These are phyloP conservation scores for Conoideocrella luteorostrata DNA, from an alignment of 2,329 filamentous ascomycete species.

Conservation along the genomic window DNA sequence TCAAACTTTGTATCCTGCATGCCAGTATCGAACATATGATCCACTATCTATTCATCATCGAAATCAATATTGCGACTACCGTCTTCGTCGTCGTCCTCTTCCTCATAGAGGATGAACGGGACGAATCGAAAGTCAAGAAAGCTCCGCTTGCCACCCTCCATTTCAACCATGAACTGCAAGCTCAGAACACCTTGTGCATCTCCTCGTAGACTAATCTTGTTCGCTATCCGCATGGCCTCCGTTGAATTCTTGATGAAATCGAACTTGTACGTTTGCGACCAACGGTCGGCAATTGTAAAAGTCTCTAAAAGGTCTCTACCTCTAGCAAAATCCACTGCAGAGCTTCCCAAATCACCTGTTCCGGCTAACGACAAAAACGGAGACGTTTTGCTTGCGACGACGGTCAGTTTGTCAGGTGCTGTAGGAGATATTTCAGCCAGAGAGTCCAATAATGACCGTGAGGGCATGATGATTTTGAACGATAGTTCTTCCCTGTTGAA, in stretches of 20 bases:
- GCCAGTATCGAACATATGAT: background rate
- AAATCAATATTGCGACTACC: background rate
- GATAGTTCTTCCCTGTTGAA: slow-evolving; percentile 73
- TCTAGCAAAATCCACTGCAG: slow-evolving; percentile 60
- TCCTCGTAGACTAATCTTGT: slow-evolving; percentile 84
- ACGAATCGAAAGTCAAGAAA: slow-evolving; percentile 83
- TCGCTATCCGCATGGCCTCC: slow-evolving; percentile 88
- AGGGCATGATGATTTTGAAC: slow-evolving; percentile 93
- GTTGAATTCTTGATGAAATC: slow-evolving; percentile 76
- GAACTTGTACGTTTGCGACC: slow-evolving; percentile 77
- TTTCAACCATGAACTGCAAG: slow-evolving; percentile 92
- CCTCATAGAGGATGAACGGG: slow-evolving; percentile 59
- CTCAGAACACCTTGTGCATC: slow-evolving; percentile 88
- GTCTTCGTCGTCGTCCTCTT: slow-evolving; percentile 21
- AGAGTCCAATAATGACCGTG: slow-evolving; percentile 64
- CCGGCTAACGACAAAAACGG: slow-evolving; percentile 72
- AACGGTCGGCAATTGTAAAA: slow-evolving; percentile 55
- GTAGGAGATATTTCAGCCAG: slow-evolving; percentile 64
- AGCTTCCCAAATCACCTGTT: slow-evolving; percentile 49
- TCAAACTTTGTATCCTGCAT: background rate
- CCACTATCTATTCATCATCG: slow-evolving; percentile 7
- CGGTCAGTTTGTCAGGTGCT: slow-evolving; percentile 64
- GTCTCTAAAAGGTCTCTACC: slow-evolving; percentile 67
- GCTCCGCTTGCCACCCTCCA: slow-evolving; percentile 61
- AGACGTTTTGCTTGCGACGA: slow-evolving; percentile 56